These are phyloP conservation scores for Echium plantagineum DNA, from an alignment of 257 asterid species.

Conservation along the genomic window DNA sequence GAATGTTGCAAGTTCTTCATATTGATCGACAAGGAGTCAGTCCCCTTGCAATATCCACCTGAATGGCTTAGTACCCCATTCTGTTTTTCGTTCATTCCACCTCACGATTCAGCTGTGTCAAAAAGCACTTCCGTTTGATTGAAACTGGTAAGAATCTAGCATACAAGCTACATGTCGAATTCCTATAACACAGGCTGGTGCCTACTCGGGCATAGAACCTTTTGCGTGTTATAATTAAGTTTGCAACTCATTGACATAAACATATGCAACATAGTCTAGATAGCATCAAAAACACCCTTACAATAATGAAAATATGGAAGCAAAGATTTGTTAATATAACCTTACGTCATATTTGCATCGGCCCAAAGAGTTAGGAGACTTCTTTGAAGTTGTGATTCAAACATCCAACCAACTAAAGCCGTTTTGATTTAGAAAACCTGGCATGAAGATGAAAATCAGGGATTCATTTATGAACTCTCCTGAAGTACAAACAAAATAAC, in stretches of 20 bases:
- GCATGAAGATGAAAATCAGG: background rate
- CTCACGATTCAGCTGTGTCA: slow-evolving; percentile 30
- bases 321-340: slow-evolving; percentile 21
- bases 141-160: slow-evolving; percentile 20
- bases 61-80: slow-evolving; percentile 25
- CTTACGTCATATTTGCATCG: slow-evolving; percentile 35
- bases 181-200: slow-evolving; percentile 2
- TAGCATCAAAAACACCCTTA: background rate
- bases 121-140: slow-evolving; percentile 29
- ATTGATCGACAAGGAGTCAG: slow-evolving; percentile 22
- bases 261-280: background rate
- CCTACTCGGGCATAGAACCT: slow-evolving; percentile 8
- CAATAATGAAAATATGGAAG: background rate
- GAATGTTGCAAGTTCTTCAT: slow-evolving; percentile 22
- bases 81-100: slow-evolving; percentile 52
- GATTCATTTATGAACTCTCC: background rate
- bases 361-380: slow-evolving; percentile 46
- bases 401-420: slow-evolving; percentile 33
- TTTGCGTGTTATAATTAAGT: slow-evolving; percentile 5
- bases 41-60: slow-evolving; percentile 22
- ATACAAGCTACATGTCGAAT: slow-evolving; percentile 6
- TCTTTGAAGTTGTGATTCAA: slow-evolving; percentile 47
- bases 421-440: slow-evolving; percentile 5
- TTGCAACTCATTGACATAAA: background rate
- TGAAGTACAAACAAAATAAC: background rate